phyloP scores from a whole-genome alignment of 2,329 filamentous ascomycete species.

The Phaeosphaeria sp. region DNA sequence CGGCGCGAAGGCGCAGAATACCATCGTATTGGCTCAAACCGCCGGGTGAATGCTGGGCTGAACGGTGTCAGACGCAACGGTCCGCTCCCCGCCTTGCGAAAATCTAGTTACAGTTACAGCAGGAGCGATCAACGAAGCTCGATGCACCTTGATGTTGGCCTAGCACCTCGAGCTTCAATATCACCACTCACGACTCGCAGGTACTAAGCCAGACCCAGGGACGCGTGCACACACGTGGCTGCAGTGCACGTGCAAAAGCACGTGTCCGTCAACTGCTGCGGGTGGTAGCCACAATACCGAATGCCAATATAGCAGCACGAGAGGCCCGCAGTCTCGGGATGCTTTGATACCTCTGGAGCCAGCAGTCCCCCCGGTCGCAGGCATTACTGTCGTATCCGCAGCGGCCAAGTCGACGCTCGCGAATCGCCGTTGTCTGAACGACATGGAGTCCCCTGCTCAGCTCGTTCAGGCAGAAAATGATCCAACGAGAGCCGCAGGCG shows the following conservation, averaged over 20 bases:
- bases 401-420: not conserved
- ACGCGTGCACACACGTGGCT: not conserved
- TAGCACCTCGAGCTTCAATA: no score
- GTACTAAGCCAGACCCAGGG: not conserved
- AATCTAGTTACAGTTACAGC: not conserved
- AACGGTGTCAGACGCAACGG: conserved; percentile 38
- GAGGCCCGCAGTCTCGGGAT: not conserved
- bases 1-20: conserved; percentile 4
- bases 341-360: not conserved
- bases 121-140: not conserved
- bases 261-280: not conserved
- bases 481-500: conserved; percentile 10
- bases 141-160: no score
- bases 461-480: conserved; percentile 9
- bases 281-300: not conserved
- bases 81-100: conserved; percentile 26
- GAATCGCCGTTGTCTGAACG: not conserved
- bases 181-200: no score
- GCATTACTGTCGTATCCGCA: not conserved
- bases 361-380: not conserved
- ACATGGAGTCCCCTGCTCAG: not conserved
- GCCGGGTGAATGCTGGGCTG: conserved; percentile 17
- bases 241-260: conserved; percentile 3
- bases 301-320: not conserved
- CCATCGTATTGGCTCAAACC: conserved; percentile 19